These are phyloP conservation scores for Herpetomonas samuelpessoai DNA, from an alignment of 208 protist species.

Conservation along the genomic window DNA sequence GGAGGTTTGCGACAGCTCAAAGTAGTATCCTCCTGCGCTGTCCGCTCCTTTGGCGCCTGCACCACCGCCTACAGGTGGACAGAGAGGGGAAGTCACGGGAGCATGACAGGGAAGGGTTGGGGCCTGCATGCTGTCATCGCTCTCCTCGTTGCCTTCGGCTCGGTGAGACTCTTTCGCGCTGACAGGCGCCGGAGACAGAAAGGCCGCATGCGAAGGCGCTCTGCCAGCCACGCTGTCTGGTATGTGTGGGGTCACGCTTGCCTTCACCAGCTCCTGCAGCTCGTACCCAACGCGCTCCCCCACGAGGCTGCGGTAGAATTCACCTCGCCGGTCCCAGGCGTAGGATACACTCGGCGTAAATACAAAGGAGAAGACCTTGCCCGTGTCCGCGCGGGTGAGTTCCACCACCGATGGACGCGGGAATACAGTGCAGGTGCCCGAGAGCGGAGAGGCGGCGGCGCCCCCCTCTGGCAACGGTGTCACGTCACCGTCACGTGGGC, in stretches of 20 bases:
- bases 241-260: not conserved
- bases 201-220: not conserved
- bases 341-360: slow-evolving; percentile 10
- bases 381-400: slow-evolving; percentile 32
- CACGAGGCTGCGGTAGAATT: slow-evolving; percentile 4
- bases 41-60: not conserved
- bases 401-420: slow-evolving; percentile 11
- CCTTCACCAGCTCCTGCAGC: slow-evolving; percentile 2
- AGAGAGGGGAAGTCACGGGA: not conserved
- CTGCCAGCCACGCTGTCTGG: not conserved
- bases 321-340: not conserved
- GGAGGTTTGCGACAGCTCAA: slow-evolving; percentile 1
- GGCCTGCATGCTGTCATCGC: not conserved
- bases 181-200: not conserved
- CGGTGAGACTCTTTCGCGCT: not conserved
- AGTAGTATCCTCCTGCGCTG: not conserved
- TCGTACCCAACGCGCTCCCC: slow-evolving; percentile 1
- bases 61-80: not conserved
- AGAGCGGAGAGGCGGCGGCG: not conserved
- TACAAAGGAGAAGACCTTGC: slow-evolving; percentile 13
- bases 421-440: not conserved
- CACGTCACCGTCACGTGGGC: too few relatives aligned
- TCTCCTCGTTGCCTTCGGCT: not conserved
- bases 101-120: not conserved
- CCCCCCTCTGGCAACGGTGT: too few relatives aligned